phyloP scores from a whole-genome alignment of 2,329 filamentous ascomycete species.

The Polytolypa hystricis region DNA sequence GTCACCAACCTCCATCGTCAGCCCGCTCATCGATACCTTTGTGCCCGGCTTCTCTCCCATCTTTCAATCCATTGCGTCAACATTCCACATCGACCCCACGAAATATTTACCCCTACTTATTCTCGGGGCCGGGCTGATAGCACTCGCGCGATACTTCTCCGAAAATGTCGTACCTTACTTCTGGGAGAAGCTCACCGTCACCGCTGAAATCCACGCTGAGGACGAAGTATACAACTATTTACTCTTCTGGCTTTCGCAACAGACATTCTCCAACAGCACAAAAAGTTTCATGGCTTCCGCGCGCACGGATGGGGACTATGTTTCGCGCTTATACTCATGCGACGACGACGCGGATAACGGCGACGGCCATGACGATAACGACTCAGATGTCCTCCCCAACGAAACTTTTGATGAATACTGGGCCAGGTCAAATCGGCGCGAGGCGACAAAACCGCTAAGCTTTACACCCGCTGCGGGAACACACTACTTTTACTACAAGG shows the following conservation, averaged over 20 bases:
- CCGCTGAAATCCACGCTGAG: slow-evolving; percentile 54
- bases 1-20: not conserved
- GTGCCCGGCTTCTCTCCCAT: slow-evolving; percentile 55
- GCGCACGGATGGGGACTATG: slow-evolving; percentile 35
- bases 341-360: slow-evolving; percentile 17
- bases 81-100: slow-evolving; percentile 52
- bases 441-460: slow-evolving; percentile 25
- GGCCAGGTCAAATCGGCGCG: slow-evolving; percentile 27
- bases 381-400: slow-evolving; percentile 24
- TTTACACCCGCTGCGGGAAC: slow-evolving; percentile 59
- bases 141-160: not conserved
- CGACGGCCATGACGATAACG: slow-evolving; percentile 33
- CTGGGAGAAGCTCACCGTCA: slow-evolving; percentile 51
- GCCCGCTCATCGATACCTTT: slow-evolving; percentile 47
- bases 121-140: slow-evolving; percentile 18
- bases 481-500: slow-evolving; percentile 58
- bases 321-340: slow-evolving; percentile 21
- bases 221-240: slow-evolving; percentile 64
- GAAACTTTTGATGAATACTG: slow-evolving; percentile 30
- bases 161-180: slow-evolving; percentile 22
- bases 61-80: slow-evolving; percentile 42
- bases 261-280: slow-evolving; percentile 49
- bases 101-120: slow-evolving; percentile 51
- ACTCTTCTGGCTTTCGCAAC: slow-evolving; percentile 57
- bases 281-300: slow-evolving; percentile 56